Percentiles rank a stretch among this genome's conserved stretches.
These are phyloP conservation scores for Candida tunisiensis DNA, from an alignment of 1,139 yeast species.

Conservation along the genomic window DNA sequence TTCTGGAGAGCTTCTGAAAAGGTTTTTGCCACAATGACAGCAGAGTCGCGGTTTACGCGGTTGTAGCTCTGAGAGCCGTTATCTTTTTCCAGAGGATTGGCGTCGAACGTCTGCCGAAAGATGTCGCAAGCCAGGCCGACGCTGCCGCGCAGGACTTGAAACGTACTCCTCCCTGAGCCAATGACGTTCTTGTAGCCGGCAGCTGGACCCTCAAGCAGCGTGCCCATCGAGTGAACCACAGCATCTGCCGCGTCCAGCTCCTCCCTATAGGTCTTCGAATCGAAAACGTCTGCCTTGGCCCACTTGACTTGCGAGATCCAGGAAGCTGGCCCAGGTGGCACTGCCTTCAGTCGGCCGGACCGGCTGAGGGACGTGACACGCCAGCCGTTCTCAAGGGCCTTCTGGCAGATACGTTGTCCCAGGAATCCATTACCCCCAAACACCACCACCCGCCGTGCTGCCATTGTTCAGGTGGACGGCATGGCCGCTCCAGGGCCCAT, in stretches of 20 bases:
- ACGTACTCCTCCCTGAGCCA: too few species aligned
- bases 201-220: slow-evolving; percentile 45
- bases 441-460: slow-evolving; percentile 28
- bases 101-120: slow-evolving; percentile 4
- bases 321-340: slow-evolving; percentile 31
- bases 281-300: slow-evolving; percentile 51
- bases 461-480: background rate
- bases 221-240: slow-evolving; percentile 76
- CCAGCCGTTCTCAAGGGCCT: slow-evolving; percentile 46
- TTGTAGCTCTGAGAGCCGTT: slow-evolving; percentile 23
- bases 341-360: slow-evolving; percentile 7
- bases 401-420: slow-evolving; percentile 48
- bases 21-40: slow-evolving; percentile 44
- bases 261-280: slow-evolving; percentile 37
- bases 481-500: too few species aligned
- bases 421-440: slow-evolving; percentile 83
- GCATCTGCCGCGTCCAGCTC: slow-evolving; percentile 34
- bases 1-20: slow-evolving; percentile 19
- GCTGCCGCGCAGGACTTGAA: too few species aligned
- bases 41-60: slow-evolving; percentile 53
- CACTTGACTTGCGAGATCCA: slow-evolving; percentile 53
- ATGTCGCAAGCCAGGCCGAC: slow-evolving; percentile 4
- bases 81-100: slow-evolving; percentile 10
- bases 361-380: slow-evolving; percentile 36
- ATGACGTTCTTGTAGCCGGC: slow-evolving; percentile 43